Evolutionary conservation across 2,329 filamentous ascomycete genomes (phyloP).

Genomic region (Aureobasidium sp.): DNA sequence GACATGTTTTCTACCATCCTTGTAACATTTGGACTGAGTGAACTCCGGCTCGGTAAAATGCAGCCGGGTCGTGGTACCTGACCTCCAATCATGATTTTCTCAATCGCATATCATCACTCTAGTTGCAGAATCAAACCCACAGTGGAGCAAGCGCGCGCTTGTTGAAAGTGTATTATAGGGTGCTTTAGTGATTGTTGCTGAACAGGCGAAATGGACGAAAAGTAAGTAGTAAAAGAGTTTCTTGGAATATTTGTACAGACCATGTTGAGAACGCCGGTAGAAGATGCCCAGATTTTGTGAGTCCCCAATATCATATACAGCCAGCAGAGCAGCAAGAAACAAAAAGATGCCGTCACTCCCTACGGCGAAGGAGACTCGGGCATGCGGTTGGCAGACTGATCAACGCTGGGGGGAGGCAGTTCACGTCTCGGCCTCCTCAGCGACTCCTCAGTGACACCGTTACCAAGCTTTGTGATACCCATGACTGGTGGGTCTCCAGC

Average conservation of each 20-base stretch:
- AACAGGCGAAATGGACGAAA: not conserved
- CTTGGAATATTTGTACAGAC: not conserved
- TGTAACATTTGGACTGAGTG: not conserved
- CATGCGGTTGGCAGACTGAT: constrained; percentile 10
- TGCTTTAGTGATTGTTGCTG: no score
- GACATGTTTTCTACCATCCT: not conserved
- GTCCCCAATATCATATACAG: not conserved
- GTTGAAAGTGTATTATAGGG: not conserved
- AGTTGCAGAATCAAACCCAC: not conserved
- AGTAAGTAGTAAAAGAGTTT: not conserved
- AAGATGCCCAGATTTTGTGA: not conserved
- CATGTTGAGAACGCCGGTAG: not conserved
- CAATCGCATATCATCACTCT: not conserved
- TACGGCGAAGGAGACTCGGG: constrained; percentile 3
- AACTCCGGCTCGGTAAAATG: not conserved
- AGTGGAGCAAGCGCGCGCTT: not conserved
- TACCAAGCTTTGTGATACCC: constrained; percentile 78
- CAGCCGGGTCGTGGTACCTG: not conserved
- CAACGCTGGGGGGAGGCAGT: constrained; percentile 35
- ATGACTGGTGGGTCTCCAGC: constrained; percentile 86
- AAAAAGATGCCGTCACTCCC: not conserved
- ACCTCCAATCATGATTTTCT: no score
- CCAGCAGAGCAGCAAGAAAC: not conserved
- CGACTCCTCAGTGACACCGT: constrained; percentile 73
- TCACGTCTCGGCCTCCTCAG: constrained; percentile 71